Base-by-base conservation (phyloP, 164 flowering plant genomes). In the Vitis labrusca region DNA sequence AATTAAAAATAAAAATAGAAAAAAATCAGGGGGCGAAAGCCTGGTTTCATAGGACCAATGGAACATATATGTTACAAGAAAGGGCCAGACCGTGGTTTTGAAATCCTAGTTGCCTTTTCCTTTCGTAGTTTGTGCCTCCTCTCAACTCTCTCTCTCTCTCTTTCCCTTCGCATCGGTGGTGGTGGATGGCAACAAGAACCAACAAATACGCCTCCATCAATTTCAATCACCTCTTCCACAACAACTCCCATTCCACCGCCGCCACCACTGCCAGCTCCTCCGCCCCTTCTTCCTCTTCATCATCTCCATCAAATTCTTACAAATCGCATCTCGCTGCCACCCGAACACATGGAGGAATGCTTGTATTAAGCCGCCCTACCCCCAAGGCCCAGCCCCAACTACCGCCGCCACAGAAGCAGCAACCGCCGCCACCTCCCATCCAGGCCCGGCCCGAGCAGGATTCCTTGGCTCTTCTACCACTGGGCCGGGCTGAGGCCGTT, bases 171-270 rank as follows among this genome's bases (percentile, higher is more conserved):
- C 59, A 64, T 47, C 10, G 51, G 52, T 30, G 73, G 60, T 19
- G 73, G 83, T 73, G 76, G 88, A 86, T 84, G 90, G 86, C 88
- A 91, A 91, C 93, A 77, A 91, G 84, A 77, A 78, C 77, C 77
- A 87, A 89, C 80, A 89, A 85, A 57, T 91, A 87, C 76, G 50
- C 92, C 57, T 82, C 97, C 61, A 73, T 89, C 65, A 91, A 89
- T 74, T 89, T 89, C 87, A 91, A 89, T 82, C 89, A 89, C 68
- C 75, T 89, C 74, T 85, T 79, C 78, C 91, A 87, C 15, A 89
- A 86, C 62, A 82, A 77, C 65, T 59, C 52, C 65, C 23, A 73
- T 61, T 14, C 67, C 48, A 10, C 76, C 76, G 48, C 57, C 65
- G 1, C 70, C 57, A 59, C 69, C 67, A 29, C 68, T 63, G 51